These are phyloP conservation scores for Lathyrus oleraceus DNA, from an alignment of 306 rosid species.

Conservation along the genomic window DNA sequence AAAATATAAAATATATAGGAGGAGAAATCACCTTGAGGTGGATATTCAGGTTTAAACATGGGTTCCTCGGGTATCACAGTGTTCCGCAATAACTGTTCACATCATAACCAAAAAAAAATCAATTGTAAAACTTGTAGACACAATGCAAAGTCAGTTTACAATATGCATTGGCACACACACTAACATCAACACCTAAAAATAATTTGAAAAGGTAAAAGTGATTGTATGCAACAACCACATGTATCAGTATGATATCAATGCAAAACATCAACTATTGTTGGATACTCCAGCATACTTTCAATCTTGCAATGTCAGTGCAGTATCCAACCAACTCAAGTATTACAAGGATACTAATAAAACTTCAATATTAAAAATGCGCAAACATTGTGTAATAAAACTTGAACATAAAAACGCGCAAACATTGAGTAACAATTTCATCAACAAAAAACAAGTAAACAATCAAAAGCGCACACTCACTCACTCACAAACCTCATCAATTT, in stretches of 20 bases:
- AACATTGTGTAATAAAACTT: slow-evolving; percentile 10
- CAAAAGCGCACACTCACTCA: not conserved
- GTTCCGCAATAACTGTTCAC: slow-evolving; percentile 61
- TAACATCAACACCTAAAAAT: not conserved
- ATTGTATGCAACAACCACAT: not conserved
- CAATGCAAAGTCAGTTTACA: slow-evolving; percentile 6
- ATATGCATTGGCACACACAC: not conserved
- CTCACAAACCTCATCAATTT: slow-evolving; percentile 57
- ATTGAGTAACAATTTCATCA: not conserved
- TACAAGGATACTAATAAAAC: not conserved
- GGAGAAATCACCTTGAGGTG: slow-evolving; percentile 74
- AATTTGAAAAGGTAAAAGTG: not conserved
- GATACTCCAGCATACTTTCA: not conserved
- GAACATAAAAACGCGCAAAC: slow-evolving; percentile 4
- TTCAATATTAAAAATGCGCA: not conserved
- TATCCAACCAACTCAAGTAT: not conserved
- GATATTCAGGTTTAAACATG: slow-evolving; percentile 94
- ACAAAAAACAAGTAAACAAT: not conserved
- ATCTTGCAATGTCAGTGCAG: not conserved
- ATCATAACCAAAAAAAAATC: not conserved
- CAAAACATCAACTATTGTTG: not conserved
- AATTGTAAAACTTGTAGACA: slow-evolving; percentile 7
- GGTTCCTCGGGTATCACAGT: slow-evolving; percentile 83
- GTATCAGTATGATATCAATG: not conserved
- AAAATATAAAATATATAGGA: not conserved